Evolutionary conservation across 805 yeast species (phyloP).

Genomic region (Schizosaccharomyces japonicus): DNA sequence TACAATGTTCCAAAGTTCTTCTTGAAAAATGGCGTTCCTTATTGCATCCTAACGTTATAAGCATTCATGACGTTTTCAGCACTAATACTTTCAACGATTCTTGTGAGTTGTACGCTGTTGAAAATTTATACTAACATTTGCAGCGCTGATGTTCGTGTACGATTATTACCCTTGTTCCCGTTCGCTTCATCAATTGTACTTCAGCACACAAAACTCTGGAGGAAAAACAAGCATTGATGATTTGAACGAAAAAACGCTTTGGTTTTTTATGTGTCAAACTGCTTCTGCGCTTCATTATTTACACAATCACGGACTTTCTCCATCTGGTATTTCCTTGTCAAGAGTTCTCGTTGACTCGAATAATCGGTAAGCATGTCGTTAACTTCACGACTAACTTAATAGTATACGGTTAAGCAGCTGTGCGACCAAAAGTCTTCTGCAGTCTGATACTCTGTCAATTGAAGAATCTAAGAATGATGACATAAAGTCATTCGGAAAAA

Average conservation of each 20-base stretch:
- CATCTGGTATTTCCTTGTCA: conserved; percentile 36
- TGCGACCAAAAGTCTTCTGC: conserved; percentile 47
- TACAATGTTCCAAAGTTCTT: too few species aligned
- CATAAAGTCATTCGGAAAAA: conserved; percentile 30
- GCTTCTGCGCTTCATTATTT: conserved; percentile 41
- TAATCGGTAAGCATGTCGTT: conserved; percentile 21
- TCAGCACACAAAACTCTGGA: too few species aligned
- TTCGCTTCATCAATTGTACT: conserved; percentile 48
- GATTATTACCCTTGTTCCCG: conserved; percentile 63
- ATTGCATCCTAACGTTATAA: conserved; percentile 34
- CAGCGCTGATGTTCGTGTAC: conserved; percentile 45
- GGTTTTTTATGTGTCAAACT: conserved; percentile 60
- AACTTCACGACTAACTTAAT: background rate
- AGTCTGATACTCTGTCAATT: conserved; percentile 14
- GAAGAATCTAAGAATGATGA: conserved; percentile 29
- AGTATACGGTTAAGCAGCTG: conserved; percentile 39
- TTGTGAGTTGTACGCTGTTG: conserved; percentile 11
- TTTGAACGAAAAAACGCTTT: conserved; percentile 34
- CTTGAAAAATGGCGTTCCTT: conserved; percentile 43
- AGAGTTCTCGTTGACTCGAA: conserved; percentile 53
- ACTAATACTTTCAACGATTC: conserved; percentile 64
- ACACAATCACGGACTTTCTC: conserved; percentile 41
- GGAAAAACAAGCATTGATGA: too few species aligned
- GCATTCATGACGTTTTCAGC: conserved; percentile 60
- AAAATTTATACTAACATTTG: background rate